Evolutionary conservation across 768 basidiomycete genomes (phyloP).

Genomic region (Nidularia sp.): DNA sequence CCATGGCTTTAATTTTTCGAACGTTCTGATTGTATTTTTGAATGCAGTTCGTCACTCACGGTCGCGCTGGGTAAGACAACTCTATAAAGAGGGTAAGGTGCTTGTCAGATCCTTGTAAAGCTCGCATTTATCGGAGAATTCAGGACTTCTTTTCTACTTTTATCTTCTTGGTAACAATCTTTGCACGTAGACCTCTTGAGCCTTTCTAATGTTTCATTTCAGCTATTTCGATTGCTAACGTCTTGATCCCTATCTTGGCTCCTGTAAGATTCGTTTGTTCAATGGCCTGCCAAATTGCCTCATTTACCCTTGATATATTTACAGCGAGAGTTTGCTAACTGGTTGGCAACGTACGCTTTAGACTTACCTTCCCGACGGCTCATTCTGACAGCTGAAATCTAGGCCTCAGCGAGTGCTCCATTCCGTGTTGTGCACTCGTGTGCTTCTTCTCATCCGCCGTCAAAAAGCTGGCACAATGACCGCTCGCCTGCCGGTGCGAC

Average conservation of each 20-base stretch:
- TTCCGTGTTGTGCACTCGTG: constrained; percentile 35
- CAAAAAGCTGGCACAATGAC: constrained; percentile 17
- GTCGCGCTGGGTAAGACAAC: constrained; percentile 28
- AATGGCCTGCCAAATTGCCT: too few relatives aligned
- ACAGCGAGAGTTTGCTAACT: constrained; percentile 31
- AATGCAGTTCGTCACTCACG: constrained; percentile 26
- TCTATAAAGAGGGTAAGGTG: constrained; percentile 34
- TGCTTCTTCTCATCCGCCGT: constrained; percentile 33
- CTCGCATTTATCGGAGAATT: not conserved
- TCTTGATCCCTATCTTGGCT: constrained; percentile 30
- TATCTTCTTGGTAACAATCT: constrained; percentile 28
- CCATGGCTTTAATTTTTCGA: too few relatives aligned
- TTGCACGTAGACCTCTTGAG: not conserved
- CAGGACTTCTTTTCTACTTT: constrained; percentile 36
- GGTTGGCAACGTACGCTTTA: constrained; percentile 33
- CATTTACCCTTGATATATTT: not conserved
- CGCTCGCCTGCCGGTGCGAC: constrained; percentile 6
- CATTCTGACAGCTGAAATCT: not conserved
- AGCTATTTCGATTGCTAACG: constrained; percentile 36
- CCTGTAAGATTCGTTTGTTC: constrained; percentile 19
- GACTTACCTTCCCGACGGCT: not conserved
- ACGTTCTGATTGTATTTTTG: not conserved
- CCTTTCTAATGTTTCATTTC: not conserved
- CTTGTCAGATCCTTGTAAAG: not conserved
- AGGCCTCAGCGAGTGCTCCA: constrained; percentile 42